A percentile compares a stretch with the other conserved stretches of the same genome.
phyloP scores from a whole-genome alignment of 2,329 filamentous ascomycete genomes.

The Bipolaris sorokiniana region DNA sequence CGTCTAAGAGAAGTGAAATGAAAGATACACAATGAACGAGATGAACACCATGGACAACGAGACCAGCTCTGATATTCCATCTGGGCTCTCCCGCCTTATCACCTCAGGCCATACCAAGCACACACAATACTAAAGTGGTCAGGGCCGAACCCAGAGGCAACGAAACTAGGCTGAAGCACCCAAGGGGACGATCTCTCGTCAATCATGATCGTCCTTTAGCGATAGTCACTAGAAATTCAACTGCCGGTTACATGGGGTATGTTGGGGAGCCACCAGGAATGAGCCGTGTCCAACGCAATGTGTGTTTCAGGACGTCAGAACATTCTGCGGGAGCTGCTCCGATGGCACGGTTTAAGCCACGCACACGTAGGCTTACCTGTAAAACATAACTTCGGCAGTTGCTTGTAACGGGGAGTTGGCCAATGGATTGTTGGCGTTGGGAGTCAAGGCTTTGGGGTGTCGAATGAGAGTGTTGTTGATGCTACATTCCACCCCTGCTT shows the following conservation, averaged over 20 bases:
- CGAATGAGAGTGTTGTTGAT: background rate
- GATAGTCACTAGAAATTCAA: background rate
- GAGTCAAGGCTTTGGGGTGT: background rate
- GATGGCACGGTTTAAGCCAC: background rate
- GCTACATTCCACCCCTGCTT: background rate
- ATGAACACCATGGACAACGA: slow-evolving; percentile 1
- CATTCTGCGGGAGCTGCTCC: background rate
- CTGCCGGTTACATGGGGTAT: slow-evolving; percentile 6
- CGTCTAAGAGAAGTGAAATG: background rate
- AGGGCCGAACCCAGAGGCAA: slow-evolving; percentile 7
- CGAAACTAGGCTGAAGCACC: slow-evolving; percentile 22
- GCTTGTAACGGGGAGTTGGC: background rate
- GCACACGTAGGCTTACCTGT: background rate
- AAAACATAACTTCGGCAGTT: background rate
- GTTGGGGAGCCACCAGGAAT: background rate
- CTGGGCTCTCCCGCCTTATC: slow-evolving; percentile 13
- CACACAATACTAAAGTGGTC: slow-evolving; percentile 1
- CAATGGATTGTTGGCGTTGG: background rate
- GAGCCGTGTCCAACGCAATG: slow-evolving; percentile 7
- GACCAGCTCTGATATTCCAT: slow-evolving; percentile 12
- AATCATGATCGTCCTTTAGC: slow-evolving; percentile 1
- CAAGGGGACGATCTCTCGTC: slow-evolving; percentile 1
- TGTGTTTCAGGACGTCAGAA: slow-evolving; percentile 16
- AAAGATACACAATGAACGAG: background rate
- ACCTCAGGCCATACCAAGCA: slow-evolving; percentile 3